Percentiles rank a stretch among this genome's conserved stretches.
Conservation (phyloP, 257 asterid species). For the Rauvolfia tetraphylla region DNA sequence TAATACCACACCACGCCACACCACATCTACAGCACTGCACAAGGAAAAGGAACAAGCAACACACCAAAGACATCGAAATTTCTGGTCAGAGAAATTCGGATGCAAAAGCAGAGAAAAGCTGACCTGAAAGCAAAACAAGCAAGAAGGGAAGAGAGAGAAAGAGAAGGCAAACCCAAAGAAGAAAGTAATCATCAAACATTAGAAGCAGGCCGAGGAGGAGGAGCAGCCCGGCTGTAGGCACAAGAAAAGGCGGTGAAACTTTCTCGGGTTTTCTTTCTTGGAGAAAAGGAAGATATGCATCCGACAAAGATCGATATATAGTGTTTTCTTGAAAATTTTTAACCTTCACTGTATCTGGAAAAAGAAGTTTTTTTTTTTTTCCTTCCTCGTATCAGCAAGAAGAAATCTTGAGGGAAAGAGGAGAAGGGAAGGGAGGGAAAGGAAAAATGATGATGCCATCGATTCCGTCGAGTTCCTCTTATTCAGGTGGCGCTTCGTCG, state of each 20-base stretch:
- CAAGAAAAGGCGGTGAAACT: conserved; percentile 16
- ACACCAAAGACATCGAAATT: conserved; percentile 1
- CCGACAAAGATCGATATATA: neutral
- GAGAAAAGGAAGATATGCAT: neutral
- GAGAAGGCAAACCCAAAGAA: neutral
- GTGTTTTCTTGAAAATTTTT: conserved; percentile 4
- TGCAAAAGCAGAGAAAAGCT: conserved; percentile 4
- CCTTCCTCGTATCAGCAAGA: neutral
- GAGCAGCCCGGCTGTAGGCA: neutral
- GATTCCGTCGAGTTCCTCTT: conserved; percentile 22
- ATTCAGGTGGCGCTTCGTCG: conserved; percentile 29
- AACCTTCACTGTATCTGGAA: neutral
- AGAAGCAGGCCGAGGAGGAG: neutral
- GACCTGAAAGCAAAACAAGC: conserved; percentile 6
- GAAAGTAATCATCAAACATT: neutral
- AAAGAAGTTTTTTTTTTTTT: neutral
- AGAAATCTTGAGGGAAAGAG: neutral
- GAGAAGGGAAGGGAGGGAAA: neutral
- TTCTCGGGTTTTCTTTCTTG: conserved; percentile 18
- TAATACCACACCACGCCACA: conserved; percentile 5
- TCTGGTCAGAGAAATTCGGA: neutral
- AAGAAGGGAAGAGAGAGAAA: neutral
- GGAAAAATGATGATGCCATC: conserved; percentile 29
- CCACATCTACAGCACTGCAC: conserved; percentile 1
- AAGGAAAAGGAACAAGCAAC: neutral